These are phyloP conservation scores for Senecio squalidus DNA, from an alignment of 140 eudicot species.

Conservation along the genomic window DNA sequence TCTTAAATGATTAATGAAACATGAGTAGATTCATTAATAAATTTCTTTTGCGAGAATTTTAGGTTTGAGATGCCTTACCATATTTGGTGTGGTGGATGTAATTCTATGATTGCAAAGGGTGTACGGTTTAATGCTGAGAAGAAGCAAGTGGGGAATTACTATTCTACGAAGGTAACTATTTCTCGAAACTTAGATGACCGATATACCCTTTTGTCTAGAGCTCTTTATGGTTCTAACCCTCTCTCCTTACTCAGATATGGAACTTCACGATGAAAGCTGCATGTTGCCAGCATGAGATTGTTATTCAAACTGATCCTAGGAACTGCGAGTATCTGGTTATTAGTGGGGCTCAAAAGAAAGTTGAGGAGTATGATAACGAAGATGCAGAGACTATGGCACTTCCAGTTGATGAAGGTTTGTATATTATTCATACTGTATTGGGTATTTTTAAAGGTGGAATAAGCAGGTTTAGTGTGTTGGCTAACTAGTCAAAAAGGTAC, in stretches of 20 bases:
- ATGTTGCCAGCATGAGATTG: constrained; percentile 83
- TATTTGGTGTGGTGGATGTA: constrained; percentile 96
- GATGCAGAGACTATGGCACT: constrained; percentile 83
- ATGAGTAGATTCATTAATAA: background rate
- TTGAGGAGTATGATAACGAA: constrained; percentile 73
- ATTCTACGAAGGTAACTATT: constrained; percentile 68
- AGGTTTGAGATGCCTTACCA: constrained; percentile 96
- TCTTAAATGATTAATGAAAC: background rate
- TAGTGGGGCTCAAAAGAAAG: constrained; percentile 75
- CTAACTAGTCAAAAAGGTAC: too few species aligned
- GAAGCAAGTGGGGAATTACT: constrained; percentile 95
- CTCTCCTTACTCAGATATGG: constrained; percentile 80
- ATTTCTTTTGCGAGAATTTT: background rate
- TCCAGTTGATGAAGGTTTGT: constrained; percentile 73
- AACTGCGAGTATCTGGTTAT: constrained; percentile 73
- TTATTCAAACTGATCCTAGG: constrained; percentile 86
- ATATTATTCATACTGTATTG: background rate
- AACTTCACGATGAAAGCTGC: constrained; percentile 88
- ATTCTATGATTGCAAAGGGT: constrained; percentile 96
- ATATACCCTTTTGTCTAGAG: background rate
- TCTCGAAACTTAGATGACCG: background rate
- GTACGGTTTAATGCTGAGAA: constrained; percentile 96
- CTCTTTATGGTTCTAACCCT: constrained; percentile 2
- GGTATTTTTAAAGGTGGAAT: background rate
- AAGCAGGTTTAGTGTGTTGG: too few species aligned